Evolutionary conservation across 192 early-diverging fungal genomes (phyloP).

Genomic region (Mortierella claussenii): DNA sequence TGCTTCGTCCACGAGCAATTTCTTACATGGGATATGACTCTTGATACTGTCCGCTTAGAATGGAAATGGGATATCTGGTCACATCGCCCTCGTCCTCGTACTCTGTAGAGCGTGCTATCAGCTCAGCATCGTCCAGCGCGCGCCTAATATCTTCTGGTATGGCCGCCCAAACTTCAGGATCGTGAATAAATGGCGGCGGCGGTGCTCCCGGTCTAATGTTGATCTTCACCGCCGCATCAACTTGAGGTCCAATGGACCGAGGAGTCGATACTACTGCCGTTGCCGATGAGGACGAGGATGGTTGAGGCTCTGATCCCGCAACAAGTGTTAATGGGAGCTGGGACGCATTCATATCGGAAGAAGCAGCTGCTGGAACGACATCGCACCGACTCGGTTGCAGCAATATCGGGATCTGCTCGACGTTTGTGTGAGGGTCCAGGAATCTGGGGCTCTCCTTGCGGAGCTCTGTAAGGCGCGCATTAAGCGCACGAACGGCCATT

Average conservation of each 20-base stretch:
- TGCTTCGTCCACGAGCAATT: background rate
- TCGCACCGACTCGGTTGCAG: constrained; percentile 58
- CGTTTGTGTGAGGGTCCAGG: constrained; percentile 67
- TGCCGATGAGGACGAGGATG: background rate
- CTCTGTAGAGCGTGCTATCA: background rate
- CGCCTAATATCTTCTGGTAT: constrained; percentile 55
- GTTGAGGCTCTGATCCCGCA: background rate
- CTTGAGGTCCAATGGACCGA: constrained; percentile 26
- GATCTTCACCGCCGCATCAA: constrained; percentile 10
- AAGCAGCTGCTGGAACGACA: constrained; percentile 5
- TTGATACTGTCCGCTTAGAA: constrained; percentile 64
- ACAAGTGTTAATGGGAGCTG: background rate
- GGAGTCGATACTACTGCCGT: constrained; percentile 13
- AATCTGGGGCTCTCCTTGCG: constrained; percentile 59
- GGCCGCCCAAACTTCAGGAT: constrained; percentile 46
- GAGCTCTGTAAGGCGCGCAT: constrained; percentile 56
- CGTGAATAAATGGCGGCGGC: constrained; percentile 31
- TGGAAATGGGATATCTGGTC: constrained; percentile 61
- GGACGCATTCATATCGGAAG: background rate
- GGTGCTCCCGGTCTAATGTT: constrained; percentile 28
- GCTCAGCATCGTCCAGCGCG: constrained; percentile 25
- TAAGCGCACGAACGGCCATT: constrained; percentile 59
- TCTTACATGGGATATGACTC: constrained; percentile 59
- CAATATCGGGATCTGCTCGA: constrained; percentile 61
- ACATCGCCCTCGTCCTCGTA: constrained; percentile 20